Base-by-base conservation (phyloP, 257 asterid species). In the Linaria vulgaris region DNA sequence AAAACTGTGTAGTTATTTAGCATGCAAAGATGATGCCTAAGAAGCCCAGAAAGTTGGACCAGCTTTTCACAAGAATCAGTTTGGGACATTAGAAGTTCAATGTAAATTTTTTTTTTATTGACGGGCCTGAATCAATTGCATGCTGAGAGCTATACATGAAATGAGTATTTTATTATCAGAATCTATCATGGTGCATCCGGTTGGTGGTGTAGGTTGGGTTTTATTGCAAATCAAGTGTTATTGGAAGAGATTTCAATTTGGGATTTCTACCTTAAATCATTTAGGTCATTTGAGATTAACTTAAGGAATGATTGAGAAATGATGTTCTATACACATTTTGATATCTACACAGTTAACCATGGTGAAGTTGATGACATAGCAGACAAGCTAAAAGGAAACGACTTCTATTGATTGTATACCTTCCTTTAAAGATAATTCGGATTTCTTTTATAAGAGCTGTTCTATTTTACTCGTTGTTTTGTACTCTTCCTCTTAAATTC, bases 281-380 rank as follows among this genome's bases (percentile, higher is more conserved):
- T 7, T 34, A 34, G 41, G 9, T 8, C 41, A 30, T 16, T 60
- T 30, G 16, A 24, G 46, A 27, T 16, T 5, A 24, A 3, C 27
- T 15, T 55, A 9, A 55, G 0, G 45, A 15, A 41, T 41, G 61
- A 39, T 34, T 62, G 20, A n/a, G 23, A 47, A 16, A 5, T 6
- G 15, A 60, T 11, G 12, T 46, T 15, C n/a, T n/a, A n/a, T n/a
- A n/a, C n/a, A n/a, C n/a, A n/a, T n/a, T n/a, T n/a, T n/a, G 55
- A 47, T 48, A 27, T 49, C 55, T 56, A 38, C 8, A 23, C 9
- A 38, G 54, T 56, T 54, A 61, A 55, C 61, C 72, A 12, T 41
- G 17, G 53, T 51, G 12, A 52, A 41, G 62, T 60, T 60, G 55
- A 34, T 34, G 23, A 41, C 15, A 23, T 22, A 23, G 14, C n/a